Percentiles rank a stretch among this genome's conserved stretches.
These are phyloP conservation scores for Endoconidiophora polonica DNA, from an alignment of 2,329 filamentous ascomycete species.

Conservation along the genomic window DNA sequence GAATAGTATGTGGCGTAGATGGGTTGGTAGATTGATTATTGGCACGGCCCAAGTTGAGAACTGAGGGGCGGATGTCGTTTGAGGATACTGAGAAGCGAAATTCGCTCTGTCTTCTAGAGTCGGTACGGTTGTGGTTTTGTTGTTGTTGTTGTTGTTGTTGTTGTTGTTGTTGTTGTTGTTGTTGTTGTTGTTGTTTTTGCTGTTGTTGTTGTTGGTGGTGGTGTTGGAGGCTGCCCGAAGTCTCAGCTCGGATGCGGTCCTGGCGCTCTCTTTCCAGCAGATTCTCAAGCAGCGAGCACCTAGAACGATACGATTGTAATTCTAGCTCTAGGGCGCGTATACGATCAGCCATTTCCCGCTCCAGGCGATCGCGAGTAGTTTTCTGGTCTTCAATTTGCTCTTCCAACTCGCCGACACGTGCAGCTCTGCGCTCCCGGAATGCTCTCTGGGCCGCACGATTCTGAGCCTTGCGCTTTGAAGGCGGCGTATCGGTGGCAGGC, in stretches of 20 bases:
- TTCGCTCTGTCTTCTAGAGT: conserved; percentile 7
- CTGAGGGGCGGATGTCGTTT: background rate
- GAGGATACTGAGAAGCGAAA: conserved; percentile 6
- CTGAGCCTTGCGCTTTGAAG: conserved; percentile 85
- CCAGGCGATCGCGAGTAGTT: conserved; percentile 37
- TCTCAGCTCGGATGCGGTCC: conserved; percentile 28
- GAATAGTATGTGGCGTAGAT: background rate
- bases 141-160: conserved; percentile 18
- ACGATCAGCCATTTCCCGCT: conserved; percentile 40
- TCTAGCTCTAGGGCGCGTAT: conserved; percentile 45
- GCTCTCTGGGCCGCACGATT: conserved; percentile 83
- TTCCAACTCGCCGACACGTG: conserved; percentile 62
- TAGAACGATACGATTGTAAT: conserved; percentile 45
- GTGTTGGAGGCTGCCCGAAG: conserved; percentile 23
- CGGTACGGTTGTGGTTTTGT: conserved; percentile 13
- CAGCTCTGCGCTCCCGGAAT: conserved; percentile 74
- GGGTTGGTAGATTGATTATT: background rate
- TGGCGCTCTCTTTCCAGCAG: conserved; percentile 43
- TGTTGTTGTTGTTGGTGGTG: conserved; percentile 17
- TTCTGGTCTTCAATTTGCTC: conserved; percentile 47
- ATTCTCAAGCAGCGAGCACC: conserved; percentile 45
- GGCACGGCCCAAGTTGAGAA: background rate
- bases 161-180: conserved; percentile 17
- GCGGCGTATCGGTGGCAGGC: conserved; percentile 80
- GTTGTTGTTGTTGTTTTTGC: conserved; percentile 17